Evolutionary conservation across 768 basidiomycete genomes (phyloP).

Genomic region (Boletus coccyginus): DNA sequence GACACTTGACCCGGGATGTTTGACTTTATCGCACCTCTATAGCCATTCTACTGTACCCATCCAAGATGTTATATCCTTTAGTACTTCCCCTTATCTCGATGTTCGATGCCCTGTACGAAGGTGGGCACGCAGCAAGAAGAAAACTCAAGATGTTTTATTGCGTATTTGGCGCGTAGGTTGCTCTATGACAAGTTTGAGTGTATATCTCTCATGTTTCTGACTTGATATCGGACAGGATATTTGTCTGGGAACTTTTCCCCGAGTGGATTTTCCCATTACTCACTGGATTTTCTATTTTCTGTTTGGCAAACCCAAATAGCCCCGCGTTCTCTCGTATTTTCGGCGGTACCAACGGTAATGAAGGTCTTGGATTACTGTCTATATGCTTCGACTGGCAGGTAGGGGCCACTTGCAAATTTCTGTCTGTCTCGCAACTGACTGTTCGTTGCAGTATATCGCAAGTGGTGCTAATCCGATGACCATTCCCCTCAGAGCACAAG

Average conservation of each 20-base stretch:
- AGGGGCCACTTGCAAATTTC: conserved; percentile 20
- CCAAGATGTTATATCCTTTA: conserved; percentile 42
- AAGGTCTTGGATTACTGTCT: conserved; percentile 60
- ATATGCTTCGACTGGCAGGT: conserved; percentile 58
- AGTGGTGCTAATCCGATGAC: conserved; percentile 45
- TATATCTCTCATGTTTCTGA: background rate
- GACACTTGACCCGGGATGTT: background rate
- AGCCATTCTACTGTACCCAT: conserved; percentile 39
- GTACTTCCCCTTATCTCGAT: conserved; percentile 25
- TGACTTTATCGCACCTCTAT: background rate
- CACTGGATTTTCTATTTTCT: conserved; percentile 62
- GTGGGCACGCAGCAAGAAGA: conserved; percentile 35
- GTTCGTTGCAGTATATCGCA: conserved; percentile 21
- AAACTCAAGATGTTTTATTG: conserved; percentile 36
- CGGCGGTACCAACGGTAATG: conserved; percentile 64
- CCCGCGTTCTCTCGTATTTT: conserved; percentile 44
- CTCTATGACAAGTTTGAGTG: conserved; percentile 2
- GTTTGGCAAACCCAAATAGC: conserved; percentile 47
- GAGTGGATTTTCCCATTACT: conserved; percentile 52
- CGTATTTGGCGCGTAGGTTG: conserved; percentile 29
- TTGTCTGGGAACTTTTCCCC: conserved; percentile 26
- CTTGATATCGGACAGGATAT: conserved; percentile 31
- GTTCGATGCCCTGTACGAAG: conserved; percentile 40
- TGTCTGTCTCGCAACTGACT: background rate
- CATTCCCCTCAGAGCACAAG: conserved; percentile 55